phyloP scores from a whole-genome alignment of 1,139 yeast genomes.

The Scheffersomyces cryptocercus region DNA sequence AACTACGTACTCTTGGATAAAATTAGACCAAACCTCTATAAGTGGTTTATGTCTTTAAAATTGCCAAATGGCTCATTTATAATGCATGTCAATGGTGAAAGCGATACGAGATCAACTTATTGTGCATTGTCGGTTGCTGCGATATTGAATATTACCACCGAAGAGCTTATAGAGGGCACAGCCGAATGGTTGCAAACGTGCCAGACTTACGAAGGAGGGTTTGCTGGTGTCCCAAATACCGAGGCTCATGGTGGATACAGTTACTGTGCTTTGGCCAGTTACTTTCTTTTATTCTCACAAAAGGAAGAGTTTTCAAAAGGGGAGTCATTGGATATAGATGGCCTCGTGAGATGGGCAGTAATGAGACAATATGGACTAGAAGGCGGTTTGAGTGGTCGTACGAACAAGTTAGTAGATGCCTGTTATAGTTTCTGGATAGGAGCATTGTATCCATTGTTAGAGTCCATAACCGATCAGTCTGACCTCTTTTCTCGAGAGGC shows the following conservation, averaged over 20 bases:
- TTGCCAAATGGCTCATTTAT: constrained; percentile 68
- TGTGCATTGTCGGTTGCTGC: constrained; percentile 81
- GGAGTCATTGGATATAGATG: constrained; percentile 37
- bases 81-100: constrained; percentile 81
- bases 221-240: constrained; percentile 75
- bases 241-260: constrained; percentile 99
- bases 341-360: constrained; percentile 63
- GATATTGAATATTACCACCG: constrained; percentile 61
- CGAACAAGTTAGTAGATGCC: constrained; percentile 93
- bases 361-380: constrained; percentile 69
- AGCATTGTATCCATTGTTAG: constrained; percentile 66
- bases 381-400: constrained; percentile 87
- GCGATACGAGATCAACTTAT: constrained; percentile 83
- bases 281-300: constrained; percentile 48
- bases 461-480: constrained; percentile 38
- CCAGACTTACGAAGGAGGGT: constrained; percentile 95
- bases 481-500: constrained; percentile 53
- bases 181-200: constrained; percentile 66
- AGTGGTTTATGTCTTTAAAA: constrained; percentile 71
- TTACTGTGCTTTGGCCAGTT: constrained; percentile 81
- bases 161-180: constrained; percentile 56
- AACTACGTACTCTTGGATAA: constrained; percentile 33
- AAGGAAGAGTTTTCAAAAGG: constrained; percentile 10
- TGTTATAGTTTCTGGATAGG: constrained; percentile 98
- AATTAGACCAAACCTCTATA: constrained; percentile 42